phyloP scores from a whole-genome alignment of 345 rosid genomes.

The Corymbia maculata region DNA sequence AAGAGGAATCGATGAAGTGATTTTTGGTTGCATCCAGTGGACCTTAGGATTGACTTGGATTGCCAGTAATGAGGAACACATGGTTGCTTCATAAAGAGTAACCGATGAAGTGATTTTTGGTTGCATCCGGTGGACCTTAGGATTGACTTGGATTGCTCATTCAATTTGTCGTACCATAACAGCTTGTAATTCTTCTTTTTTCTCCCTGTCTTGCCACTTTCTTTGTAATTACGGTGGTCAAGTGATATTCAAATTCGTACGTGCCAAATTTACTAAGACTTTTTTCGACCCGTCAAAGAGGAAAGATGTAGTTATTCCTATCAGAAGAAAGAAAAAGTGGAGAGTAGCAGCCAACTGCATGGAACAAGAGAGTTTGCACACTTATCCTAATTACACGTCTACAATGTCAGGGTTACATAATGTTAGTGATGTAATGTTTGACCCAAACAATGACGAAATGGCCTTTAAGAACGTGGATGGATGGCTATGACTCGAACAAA shows the following conservation, averaged over 20 bases:
- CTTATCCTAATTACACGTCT: background rate
- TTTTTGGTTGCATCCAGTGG: background rate
- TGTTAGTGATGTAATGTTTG: background rate
- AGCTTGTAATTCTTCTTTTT: background rate
- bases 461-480: background rate
- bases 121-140: background rate
- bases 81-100: background rate
- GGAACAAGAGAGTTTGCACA: background rate
- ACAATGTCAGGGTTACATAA: background rate
- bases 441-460: background rate
- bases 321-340: background rate
- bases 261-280: background rate
- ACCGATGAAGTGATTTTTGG: background rate
- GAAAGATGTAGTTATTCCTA: background rate
- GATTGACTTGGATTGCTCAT: background rate
- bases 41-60: background rate
- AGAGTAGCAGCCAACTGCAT: background rate
- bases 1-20: background rate
- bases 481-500: background rate
- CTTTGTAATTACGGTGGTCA: background rate
- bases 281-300: background rate
- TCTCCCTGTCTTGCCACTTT: background rate
- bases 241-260: background rate
- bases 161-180: background rate
- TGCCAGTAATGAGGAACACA: background rate